Base-by-base conservation (phyloP, 371 early-diverging fungal species). In the Chytridium lagenaria region DNA sequence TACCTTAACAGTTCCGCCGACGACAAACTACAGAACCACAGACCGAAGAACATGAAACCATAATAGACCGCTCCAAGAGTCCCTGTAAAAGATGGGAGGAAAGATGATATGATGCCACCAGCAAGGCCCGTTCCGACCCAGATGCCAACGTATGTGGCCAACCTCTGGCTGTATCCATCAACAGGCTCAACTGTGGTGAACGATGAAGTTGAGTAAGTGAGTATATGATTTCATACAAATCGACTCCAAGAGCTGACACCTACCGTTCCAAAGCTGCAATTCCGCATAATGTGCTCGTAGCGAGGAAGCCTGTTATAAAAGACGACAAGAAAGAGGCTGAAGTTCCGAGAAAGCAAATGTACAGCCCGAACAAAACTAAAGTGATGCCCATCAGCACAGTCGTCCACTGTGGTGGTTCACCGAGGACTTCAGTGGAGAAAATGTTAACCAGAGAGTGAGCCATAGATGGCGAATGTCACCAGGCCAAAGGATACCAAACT, bases 211-310 rank as follows among this genome's bases (percentile, higher is more conserved):
- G 38, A 2, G 63, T n/a, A n/a, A n/a, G n/a, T n/a, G n/a, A n/a
- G n/a, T n/a, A n/a, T n/a, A n/a, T n/a, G n/a, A n/a, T n/a, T n/a
- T 16, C 44, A 44, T 44, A 44, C 12, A 44, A 44, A 44, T 52
- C 5, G 55, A 52, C 12, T 5, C 16, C n/a, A 26, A 19, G 15
- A 63, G 10, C 7, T 16, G n/a, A 55, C 16, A 38, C 51, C 10
- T 12, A 71, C 71, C 71, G 50, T 71, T 71, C 71, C 71, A 71
- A n/a, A 1, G 71, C 63, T 0, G 63, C 30, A 34, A 71, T 30
- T 5, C n/a, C 16, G 63, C 28, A 38, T 3, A 71, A 15, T 15
- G 65, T 36, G 30, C 64, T 49, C 19, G 57, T n/a, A 23, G 65
- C 49, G 7, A 71, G 1, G 37, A 71, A 71, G 16, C 71, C 71